Base-by-base conservation (phyloP, 179 eudicot genomes). In the Beta corolliflora region DNA sequence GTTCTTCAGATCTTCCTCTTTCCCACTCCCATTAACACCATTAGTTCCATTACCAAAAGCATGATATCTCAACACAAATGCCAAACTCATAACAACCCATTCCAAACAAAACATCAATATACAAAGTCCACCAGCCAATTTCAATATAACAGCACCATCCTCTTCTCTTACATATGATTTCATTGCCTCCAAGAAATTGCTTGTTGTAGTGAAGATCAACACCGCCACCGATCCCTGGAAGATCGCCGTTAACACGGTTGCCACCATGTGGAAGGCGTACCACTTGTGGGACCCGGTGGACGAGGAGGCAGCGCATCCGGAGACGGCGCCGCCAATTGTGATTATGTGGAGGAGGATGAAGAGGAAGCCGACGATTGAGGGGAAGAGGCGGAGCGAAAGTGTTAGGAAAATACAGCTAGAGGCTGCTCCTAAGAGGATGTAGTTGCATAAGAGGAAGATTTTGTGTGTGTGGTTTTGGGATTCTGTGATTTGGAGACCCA, bases 171-270 rank as follows among this genome's bases (percentile, higher is more conserved):
- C 95, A 31, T 93, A 93, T 1, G 92, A 87, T 59, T 91, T 89
- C 81, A 93, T 45, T 3, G 83, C 86, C 7, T 76, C 86, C 3
- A 91, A 67, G 73, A 93, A 93, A 5, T 89, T 83, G 0, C 31
- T 23, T 0, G 97, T 88, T 0, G 91, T 84, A 0, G 91, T 90
- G 80, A 86, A 93, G 19, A 91, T 90, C 21, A 93, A 82, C 0
- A 91, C 87, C 0, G 92, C 81, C 1, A 91, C 91, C 2, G 97
- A 92, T 19, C 97, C 95, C 54, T 93, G 95, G 71, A 93, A 91
- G n/a, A 93, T 88, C 0, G 95, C 95, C 0, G 93, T 90, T 0
- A 91, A 66, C 1, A 91, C 93, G 0, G 92, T 90, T 11, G 87
- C 84, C 9, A 88, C 86, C 88, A 87, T 83, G 81, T 90, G 92